These are phyloP conservation scores for Alternaria atra DNA, from an alignment of 2,329 filamentous ascomycete genomes.

Conservation along the genomic window DNA sequence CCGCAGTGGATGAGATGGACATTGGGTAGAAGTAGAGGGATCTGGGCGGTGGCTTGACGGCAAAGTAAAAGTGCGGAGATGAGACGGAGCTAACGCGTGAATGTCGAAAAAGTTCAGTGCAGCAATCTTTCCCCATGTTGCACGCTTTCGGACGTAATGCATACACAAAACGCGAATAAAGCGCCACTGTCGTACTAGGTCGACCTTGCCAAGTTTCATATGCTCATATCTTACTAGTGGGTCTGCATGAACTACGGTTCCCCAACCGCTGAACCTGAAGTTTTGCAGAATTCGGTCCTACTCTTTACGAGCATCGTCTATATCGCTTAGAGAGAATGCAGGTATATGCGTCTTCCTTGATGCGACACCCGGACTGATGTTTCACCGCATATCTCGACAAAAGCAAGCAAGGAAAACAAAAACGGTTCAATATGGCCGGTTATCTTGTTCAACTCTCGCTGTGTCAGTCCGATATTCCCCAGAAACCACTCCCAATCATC, in stretches of 20 bases:
- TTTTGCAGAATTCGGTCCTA: neutral
- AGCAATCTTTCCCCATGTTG: neutral
- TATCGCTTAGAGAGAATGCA: neutral
- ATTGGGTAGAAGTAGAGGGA: conserved; percentile 12
- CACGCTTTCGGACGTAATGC: neutral
- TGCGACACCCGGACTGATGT: neutral
- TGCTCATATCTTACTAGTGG: neutral
- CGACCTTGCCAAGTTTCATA: neutral
- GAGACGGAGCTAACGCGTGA: neutral
- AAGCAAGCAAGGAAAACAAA: neutral
- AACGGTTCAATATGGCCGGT: neutral
- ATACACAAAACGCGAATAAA: neutral
- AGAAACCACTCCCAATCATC: neutral
- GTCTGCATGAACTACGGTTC: neutral
- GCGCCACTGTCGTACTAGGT: neutral
- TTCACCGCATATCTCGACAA: neutral
- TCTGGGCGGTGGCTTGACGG: neutral
- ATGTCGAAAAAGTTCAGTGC: neutral
- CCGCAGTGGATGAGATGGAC: conserved; percentile 16
- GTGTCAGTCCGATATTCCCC: neutral
- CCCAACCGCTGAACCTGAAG: neutral
- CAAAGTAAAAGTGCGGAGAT: neutral
- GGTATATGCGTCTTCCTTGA: neutral
- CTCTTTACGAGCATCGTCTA: neutral
- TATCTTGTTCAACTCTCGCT: neutral